Base-by-base conservation (phyloP, 2,329 filamentous ascomycete genomes). In the Xylogone sp. region DNA sequence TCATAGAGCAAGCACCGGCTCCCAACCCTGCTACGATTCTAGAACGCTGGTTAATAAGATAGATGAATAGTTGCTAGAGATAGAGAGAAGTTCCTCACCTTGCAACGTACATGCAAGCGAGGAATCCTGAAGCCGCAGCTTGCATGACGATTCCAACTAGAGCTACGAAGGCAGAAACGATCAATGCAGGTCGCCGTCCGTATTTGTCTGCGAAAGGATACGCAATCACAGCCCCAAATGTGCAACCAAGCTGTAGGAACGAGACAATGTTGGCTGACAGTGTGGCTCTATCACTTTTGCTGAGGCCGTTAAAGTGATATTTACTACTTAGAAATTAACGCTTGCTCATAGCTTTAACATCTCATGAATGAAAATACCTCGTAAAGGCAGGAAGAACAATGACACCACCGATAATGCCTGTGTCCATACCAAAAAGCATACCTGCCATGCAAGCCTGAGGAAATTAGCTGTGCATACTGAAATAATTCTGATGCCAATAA, bases 1-100 rank as follows among this genome's bases (percentile, higher is more conserved):
- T 50, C 65, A 71, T 70, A 16, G 66, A 70, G 2, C 88, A 71
- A 50, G 76, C 83, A 43, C 86, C 85, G 21, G 88, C 78, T 29
- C 84, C 84, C 1, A 87, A 72, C 59, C 85, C 85, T 31, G 84
- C 82, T 39, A 86, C 73, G 68, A 83, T 82, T 52, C 85, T 76
- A 39, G 59, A 7, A 64, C 24, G 10, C 58, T 10, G 71, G 60
- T 43, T 68, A 13, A 39, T 39, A 7, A 39, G 4, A 39, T 39
- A 9, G 24, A 10, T 27, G 24, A 27, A 5, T 9, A 16, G n/a
- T 39, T 31, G 27, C 27, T 7, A 8, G 13, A 39, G 34, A 39
- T 18, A 39, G 34, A 27, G 24, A 27, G 5, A 27, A 27, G 24
- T 27, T 27, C 24, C 24, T 27, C 10, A 27, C 24, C 24, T 27